Conservation (phyloP, 1,284 basidiomycete genomes). For the Cutaneotrichosporon sp. region DNA sequence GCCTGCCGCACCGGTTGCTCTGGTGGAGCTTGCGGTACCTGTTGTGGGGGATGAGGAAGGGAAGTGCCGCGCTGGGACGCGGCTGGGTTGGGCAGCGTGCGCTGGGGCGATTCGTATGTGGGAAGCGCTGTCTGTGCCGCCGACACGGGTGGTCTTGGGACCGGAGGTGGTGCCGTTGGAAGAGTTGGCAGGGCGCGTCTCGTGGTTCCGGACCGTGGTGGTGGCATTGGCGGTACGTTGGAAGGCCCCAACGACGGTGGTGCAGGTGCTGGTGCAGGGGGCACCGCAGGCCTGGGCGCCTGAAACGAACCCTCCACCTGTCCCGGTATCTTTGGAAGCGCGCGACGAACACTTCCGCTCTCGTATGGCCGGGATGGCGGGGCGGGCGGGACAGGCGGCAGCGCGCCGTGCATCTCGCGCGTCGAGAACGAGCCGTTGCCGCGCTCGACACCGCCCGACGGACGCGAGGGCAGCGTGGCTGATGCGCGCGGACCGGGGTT, state of each 20-base stretch:
- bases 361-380: neutral
- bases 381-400: neutral
- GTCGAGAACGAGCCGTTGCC: neutral
- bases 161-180: neutral
- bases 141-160: neutral
- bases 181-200: slow-evolving; percentile 1
- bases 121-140: neutral
- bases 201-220: neutral
- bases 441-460: neutral
- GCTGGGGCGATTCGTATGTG: neutral
- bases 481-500: neutral
- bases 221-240: neutral
- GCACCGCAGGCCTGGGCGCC: neutral
- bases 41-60: neutral
- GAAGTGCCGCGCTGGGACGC: neutral
- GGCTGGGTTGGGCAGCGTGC: neutral
- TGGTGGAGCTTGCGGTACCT: neutral
- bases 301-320: neutral
- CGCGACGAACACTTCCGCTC: neutral
- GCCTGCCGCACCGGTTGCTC: neutral
- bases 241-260: neutral
- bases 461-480: neutral
- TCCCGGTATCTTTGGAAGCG: neutral
- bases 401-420: neutral
- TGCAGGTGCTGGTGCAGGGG: neutral